phyloP scores from a whole-genome alignment of 164 flowering plant genomes.

The Malania oleifera region DNA sequence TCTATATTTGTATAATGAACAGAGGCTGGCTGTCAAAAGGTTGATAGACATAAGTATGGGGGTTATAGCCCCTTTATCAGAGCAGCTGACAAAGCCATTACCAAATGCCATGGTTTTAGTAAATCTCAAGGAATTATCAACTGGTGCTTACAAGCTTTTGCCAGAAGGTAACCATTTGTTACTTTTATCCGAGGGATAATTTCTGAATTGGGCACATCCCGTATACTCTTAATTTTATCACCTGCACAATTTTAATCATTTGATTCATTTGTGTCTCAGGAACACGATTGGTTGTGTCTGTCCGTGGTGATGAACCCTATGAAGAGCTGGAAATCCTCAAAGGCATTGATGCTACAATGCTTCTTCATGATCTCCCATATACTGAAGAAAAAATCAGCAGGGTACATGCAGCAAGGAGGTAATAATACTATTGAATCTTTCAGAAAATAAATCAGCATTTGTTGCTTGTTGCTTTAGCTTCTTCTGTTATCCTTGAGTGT shows the following conservation, averaged over 20 bases:
- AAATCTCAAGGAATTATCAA: conserved; percentile 72
- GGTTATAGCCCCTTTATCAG: conserved; percentile 81
- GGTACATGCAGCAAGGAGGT: conserved; percentile 97
- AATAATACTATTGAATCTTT: conserved; percentile 10
- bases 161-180: conserved; percentile 59
- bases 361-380: conserved; percentile 72
- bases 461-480: too few relatives aligned
- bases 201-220: not conserved
- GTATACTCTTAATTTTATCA: not conserved
- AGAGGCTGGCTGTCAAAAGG: conserved; percentile 94
- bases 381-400: conserved; percentile 76
- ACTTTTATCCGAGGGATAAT: not conserved
- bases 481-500: not conserved
- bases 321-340: conserved; percentile 75
- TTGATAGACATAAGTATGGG: conserved; percentile 93
- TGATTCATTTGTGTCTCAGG: conserved; percentile 38
- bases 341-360: conserved; percentile 67
- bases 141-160: conserved; percentile 82
- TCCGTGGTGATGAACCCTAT: conserved; percentile 86
- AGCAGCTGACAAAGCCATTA: conserved; percentile 88
- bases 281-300: conserved; percentile 78
- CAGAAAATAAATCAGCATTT: not conserved
- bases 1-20: conserved; percentile 20
- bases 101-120: conserved; percentile 81
- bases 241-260: not conserved